These are phyloP conservation scores for Fusarium sp. DNA, from an alignment of 2,329 filamentous ascomycete genomes.

Conservation along the genomic window DNA sequence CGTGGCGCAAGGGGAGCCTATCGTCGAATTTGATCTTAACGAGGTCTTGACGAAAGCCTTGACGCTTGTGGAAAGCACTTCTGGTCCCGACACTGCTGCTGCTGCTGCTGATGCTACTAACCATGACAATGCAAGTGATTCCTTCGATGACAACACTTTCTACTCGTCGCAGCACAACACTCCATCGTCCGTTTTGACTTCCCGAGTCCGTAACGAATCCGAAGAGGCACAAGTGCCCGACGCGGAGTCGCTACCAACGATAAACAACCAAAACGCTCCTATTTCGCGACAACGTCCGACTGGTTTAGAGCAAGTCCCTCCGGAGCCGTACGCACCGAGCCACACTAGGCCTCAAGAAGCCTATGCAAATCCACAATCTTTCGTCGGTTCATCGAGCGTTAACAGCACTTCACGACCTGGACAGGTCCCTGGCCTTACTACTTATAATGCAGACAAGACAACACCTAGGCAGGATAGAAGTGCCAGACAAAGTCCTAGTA, in stretches of 20 bases:
- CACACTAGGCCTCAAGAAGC: slow-evolving; percentile 15
- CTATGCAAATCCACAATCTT: slow-evolving; percentile 15
- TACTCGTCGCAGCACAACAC: slow-evolving; percentile 96
- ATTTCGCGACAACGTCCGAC: slow-evolving; percentile 13
- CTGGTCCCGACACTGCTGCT: slow-evolving; percentile 69
- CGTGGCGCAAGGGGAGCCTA: slow-evolving; percentile 60
- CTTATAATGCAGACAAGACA: slow-evolving; percentile 38
- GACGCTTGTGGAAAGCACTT: slow-evolving; percentile 76
- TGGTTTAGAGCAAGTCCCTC: slow-evolving; percentile 11
- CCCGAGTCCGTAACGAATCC: slow-evolving; percentile 61
- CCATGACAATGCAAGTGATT: slow-evolving; percentile 76
- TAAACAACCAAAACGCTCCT: slow-evolving; percentile 20
- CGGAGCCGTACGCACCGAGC: slow-evolving; percentile 15
- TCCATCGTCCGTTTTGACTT: slow-evolving; percentile 64
- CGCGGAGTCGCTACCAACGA: slow-evolving; percentile 25
- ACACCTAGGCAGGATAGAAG: slow-evolving; percentile 48
- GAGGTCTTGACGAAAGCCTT: slow-evolving; percentile 79
- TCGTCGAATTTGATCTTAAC: slow-evolving; percentile 76
- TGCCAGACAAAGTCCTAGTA: slow-evolving; percentile 56
- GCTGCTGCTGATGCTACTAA: slow-evolving; percentile 69
- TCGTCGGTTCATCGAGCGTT: slow-evolving; percentile 15
- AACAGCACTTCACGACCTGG: slow-evolving; percentile 27
- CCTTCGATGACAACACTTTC: slow-evolving; percentile 92
- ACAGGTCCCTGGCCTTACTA: slow-evolving; percentile 50
- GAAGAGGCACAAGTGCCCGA: slow-evolving; percentile 47